Percentiles rank a stretch among this genome's conserved stretches.
Evolutionary conservation across 2,329 filamentous ascomycete species (phyloP).

Genomic region (Beauveria caledonica): DNA sequence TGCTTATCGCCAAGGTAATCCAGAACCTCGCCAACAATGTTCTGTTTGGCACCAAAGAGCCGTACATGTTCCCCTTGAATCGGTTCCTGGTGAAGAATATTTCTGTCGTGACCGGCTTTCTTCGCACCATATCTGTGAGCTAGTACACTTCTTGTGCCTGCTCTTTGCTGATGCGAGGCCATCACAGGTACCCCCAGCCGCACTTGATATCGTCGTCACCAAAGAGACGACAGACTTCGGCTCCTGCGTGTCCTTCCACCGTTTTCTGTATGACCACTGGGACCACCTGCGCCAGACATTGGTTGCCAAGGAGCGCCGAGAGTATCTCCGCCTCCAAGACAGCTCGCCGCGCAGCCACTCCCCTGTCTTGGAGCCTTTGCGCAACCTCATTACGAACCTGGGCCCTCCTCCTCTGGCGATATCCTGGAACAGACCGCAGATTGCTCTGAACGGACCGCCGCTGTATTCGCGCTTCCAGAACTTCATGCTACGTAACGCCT

Average conservation of each 20-base stretch:
- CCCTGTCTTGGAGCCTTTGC: slow-evolving; percentile 51
- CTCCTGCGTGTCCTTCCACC: slow-evolving; percentile 60
- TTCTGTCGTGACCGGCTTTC: slow-evolving; percentile 56
- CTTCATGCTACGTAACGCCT: slow-evolving; percentile 64
- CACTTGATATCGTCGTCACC: slow-evolving; percentile 30
- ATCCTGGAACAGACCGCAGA: slow-evolving; percentile 59
- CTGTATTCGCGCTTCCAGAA: slow-evolving; percentile 62
- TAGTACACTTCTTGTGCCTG: slow-evolving; percentile 16
- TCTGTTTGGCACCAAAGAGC: slow-evolving; percentile 62
- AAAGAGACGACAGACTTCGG: slow-evolving; percentile 58
- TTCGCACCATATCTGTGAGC: slow-evolving; percentile 58
- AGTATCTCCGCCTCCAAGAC: slow-evolving; percentile 45
- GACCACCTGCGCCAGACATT: slow-evolving; percentile 60
- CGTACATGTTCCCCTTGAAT: slow-evolving; percentile 64
- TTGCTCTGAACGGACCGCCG: slow-evolving; percentile 55
- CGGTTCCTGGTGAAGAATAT: slow-evolving; percentile 62
- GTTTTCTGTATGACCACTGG: slow-evolving; percentile 65
- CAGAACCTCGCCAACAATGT: slow-evolving; percentile 67
- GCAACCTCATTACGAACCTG: slow-evolving; percentile 56
- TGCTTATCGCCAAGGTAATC: slow-evolving; percentile 63
- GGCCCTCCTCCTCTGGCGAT: slow-evolving; percentile 60
- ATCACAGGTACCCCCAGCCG: slow-evolving; percentile 38
- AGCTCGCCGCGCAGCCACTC: slow-evolving; percentile 45
- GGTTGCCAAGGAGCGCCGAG: slow-evolving; percentile 49
- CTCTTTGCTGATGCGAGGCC: neutral